A percentile compares a stretch with the other conserved stretches of the same genome.
These are phyloP conservation scores for Plicaturopsis crispa DNA, from an alignment of 768 basidiomycete genomes.

Conservation along the genomic window DNA sequence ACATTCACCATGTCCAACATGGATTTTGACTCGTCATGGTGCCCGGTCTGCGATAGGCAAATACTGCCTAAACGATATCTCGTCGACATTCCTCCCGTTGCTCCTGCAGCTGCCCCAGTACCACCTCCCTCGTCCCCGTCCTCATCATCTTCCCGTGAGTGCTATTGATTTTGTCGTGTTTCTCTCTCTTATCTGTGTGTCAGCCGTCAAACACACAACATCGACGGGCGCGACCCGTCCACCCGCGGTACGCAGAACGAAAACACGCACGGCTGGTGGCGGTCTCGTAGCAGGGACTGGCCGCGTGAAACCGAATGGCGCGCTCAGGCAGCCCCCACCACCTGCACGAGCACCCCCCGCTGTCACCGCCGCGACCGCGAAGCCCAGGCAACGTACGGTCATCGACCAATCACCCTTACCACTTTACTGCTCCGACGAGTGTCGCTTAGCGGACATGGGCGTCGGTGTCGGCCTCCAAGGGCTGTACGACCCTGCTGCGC, in stretches of 20 bases:
- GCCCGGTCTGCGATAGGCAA: constrained; percentile 70
- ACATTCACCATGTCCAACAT: constrained; percentile 3
- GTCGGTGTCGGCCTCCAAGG: constrained; percentile 31
- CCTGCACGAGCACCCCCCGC: constrained; percentile 13
- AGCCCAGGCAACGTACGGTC: constrained; percentile 50
- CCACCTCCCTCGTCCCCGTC: constrained; percentile 33
- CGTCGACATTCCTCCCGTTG: constrained; percentile 41
- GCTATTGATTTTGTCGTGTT: constrained; percentile 1
- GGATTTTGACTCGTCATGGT: constrained; percentile 67
- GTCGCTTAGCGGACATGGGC: constrained; percentile 52
- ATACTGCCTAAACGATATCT: constrained; percentile 72
- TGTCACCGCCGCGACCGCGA: constrained; percentile 19
- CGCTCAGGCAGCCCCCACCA: constrained; percentile 32
- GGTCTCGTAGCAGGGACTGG: constrained; percentile 64
- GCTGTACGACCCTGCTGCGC: constrained; percentile 43
- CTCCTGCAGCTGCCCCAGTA: constrained; percentile 17
- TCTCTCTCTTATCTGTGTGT: constrained; percentile 9
- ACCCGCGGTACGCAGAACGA: constrained; percentile 24
- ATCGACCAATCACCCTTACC: constrained; percentile 79
- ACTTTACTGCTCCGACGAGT: constrained; percentile 80
- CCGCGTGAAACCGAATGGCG: constrained; percentile 51
- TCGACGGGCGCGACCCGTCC: constrained; percentile 15
- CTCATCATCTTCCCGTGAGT: constrained; percentile 28
- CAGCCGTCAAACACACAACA: constrained; percentile 19
- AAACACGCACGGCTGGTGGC: constrained; percentile 29